A percentile compares a stretch with the other conserved stretches of the same genome.
These are phyloP conservation scores for Aphanomyces stellatus DNA, from an alignment of 352 stramenopile species.

Conservation along the genomic window DNA sequence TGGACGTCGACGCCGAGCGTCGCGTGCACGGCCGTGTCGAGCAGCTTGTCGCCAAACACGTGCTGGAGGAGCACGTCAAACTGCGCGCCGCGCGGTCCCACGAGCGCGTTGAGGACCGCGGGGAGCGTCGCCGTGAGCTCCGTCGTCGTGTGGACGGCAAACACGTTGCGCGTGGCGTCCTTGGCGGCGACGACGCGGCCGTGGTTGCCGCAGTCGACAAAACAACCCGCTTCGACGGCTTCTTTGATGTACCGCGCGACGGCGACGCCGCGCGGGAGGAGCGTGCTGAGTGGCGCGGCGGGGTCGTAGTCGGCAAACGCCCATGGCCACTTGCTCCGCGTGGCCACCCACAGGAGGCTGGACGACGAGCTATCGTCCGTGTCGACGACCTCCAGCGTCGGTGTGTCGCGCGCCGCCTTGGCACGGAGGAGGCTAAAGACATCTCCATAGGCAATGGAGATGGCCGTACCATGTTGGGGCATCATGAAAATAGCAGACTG, in stretches of 20 bases:
- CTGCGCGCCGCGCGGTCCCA: not conserved
- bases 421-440: too few relatives aligned
- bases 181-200: conserved; percentile 1
- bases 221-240: too few relatives aligned
- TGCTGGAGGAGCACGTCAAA: not conserved
- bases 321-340: conserved; percentile 18
- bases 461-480: too few relatives aligned
- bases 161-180: conserved; percentile 2
- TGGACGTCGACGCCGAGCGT: not conserved
- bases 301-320: conserved; percentile 4
- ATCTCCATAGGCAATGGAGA: too few relatives aligned
- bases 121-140: not conserved
- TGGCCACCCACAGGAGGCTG: too few relatives aligned
- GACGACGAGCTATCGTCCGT: too few relatives aligned
- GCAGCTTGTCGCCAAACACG: conserved; percentile 6
- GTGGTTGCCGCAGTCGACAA: too few relatives aligned
- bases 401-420: too few relatives aligned
- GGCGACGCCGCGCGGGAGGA: not conserved
- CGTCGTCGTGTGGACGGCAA: not conserved
- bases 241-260: conserved; percentile 4
- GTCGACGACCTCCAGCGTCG: too few relatives aligned
- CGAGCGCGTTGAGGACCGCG: not conserved
- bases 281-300: not conserved
- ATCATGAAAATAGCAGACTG: too few relatives aligned
- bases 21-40: not conserved